phyloP scores from a whole-genome alignment of 148 eudicot species.

The Spergularia bocconei region DNA sequence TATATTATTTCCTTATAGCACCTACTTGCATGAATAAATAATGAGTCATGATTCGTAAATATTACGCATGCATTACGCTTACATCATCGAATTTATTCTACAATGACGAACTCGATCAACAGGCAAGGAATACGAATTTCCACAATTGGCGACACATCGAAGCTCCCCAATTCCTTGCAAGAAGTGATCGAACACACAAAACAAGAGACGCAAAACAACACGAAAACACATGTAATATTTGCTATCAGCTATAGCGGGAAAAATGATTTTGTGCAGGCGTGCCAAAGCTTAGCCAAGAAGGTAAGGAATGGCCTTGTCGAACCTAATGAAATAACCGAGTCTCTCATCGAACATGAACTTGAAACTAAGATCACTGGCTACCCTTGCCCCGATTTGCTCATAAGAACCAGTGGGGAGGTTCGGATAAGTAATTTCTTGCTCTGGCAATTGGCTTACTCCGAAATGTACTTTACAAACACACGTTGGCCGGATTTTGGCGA shows the following conservation, averaged over 20 bases:
- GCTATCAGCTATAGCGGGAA: slow-evolving; percentile 27
- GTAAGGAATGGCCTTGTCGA: slow-evolving; percentile 30
- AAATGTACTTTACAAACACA: slow-evolving; percentile 25
- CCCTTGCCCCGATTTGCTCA: slow-evolving; percentile 34
- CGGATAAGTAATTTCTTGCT: slow-evolving; percentile 39
- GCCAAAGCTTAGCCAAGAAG: slow-evolving; percentile 25
- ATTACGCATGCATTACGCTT: too few species aligned
- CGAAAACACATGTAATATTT: slow-evolving; percentile 20
- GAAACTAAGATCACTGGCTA: slow-evolving; percentile 21
- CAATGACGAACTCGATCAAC: neutral
- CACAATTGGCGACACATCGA: slow-evolving; percentile 27
- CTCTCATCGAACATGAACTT: slow-evolving; percentile 25
- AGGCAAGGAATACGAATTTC: slow-evolving; percentile 31
- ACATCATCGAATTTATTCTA: neutral
- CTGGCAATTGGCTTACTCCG: slow-evolving; percentile 42
- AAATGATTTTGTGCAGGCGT: slow-evolving; percentile 32
- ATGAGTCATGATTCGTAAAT: too few species aligned
- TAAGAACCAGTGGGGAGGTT: slow-evolving; percentile 33
- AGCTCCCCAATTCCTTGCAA: slow-evolving; percentile 28
- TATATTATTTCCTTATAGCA: too few species aligned
- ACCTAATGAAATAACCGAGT: slow-evolving; percentile 17
- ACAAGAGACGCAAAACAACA: slow-evolving; percentile 16
- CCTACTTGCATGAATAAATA: too few species aligned
- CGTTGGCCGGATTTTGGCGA: slow-evolving; percentile 32
- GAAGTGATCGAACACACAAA: slow-evolving; percentile 13